A percentile compares a stretch with the other conserved stretches of the same genome.
Evolutionary conservation across 2,329 filamentous ascomycete species (phyloP).

Genomic region (Alternaria postmessia): DNA sequence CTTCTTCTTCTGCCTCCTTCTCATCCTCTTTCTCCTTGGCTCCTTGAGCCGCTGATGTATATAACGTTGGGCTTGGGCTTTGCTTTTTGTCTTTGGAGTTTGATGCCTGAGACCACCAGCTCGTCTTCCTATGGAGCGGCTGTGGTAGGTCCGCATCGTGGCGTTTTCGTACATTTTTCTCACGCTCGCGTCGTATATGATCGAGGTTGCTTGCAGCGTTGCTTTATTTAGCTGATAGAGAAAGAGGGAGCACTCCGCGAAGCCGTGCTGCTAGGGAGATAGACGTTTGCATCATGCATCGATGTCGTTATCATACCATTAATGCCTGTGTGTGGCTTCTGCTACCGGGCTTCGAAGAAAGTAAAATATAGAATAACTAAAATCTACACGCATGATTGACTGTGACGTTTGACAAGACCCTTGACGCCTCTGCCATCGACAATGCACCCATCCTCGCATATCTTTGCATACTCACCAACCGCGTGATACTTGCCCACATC

Average conservation of each 20-base stretch:
- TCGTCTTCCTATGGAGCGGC: constrained; percentile 17
- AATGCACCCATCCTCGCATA: too few relatives aligned
- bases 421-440: neutral
- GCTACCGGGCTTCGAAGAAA: constrained; percentile 1
- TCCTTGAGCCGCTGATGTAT: constrained; percentile 9
- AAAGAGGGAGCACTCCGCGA: neutral
- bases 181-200: neutral
- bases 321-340: neutral
- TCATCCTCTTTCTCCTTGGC: neutral
- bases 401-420: neutral
- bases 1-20: neutral
- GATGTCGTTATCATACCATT: neutral
- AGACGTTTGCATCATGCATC: neutral
- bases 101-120: constrained; percentile 37
- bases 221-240: neutral
- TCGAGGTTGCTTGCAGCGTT: neutral
- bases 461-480: neutral
- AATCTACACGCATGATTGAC: neutral
- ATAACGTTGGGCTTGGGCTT: constrained; percentile 13
- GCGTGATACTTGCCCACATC: neutral
- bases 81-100: constrained; percentile 14
- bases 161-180: neutral
- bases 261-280: neutral
- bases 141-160: constrained; percentile 39
- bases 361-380: neutral